Base-by-base conservation (phyloP, 345 rosid species). In the Punica granatum region DNA sequence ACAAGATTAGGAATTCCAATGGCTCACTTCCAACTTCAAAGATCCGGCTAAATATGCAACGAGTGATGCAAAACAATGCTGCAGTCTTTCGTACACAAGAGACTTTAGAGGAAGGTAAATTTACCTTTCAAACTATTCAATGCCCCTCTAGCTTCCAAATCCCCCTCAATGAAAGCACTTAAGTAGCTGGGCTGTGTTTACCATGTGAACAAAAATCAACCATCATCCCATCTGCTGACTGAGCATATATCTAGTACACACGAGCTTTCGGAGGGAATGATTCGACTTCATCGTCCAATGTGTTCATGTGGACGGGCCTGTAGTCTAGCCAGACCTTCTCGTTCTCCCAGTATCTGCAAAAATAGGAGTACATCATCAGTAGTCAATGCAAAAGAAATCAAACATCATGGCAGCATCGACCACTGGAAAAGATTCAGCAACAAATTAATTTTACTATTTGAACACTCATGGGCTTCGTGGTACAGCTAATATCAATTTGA, bases 41-140 rank as follows among this genome's bases (percentile, higher is more conserved):
- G 63, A 90, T 93, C 72, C 83, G 99, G 62, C 78, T 89, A 70
- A 93, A 93, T 74, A 93, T 93, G 99, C 99, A 93, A 77, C 85
- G 96, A 42, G 64, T 88, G 54, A 93, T 93, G 99, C 99, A 93
- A 85, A 93, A 72, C 78, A 89, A 94, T 65, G 99, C 99, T 41
- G 97, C 99, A 67, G 99, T 94, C 46, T 94, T 94, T 84, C 95
- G 99, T 31, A 94, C 96, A 28, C 99, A 94, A 79, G 97, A 91
- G 75, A 91, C 99, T n/a, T 74, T 93, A 67, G 95, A 89, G 77
- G 97, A 93, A 84, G 99, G 99, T 89, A 76, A 26, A 16, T 35
- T 43, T 23, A 49, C 28, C 28, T 49, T n/a, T 49, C 0, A 1
- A 1, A 6, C 56, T n/a, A 49, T 49, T 49, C 28, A n/a, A 0